Percentiles rank a stretch among this genome's conserved stretches.
phyloP scores from a whole-genome alignment of 2,329 filamentous ascomycete genomes.

The Hymenoscyphus occultus region DNA sequence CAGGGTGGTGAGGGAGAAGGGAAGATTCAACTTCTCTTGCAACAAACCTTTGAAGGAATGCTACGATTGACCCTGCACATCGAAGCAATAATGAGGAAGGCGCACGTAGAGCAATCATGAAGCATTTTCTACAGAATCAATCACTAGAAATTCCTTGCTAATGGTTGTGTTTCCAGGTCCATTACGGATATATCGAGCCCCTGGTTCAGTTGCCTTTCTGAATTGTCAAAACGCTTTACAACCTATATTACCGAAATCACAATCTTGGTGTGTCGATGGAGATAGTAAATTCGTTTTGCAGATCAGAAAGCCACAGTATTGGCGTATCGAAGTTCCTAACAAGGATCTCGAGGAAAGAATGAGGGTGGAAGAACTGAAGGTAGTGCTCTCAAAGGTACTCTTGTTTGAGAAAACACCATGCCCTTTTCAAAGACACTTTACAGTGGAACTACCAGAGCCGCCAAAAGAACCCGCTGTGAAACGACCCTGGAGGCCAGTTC shows the following conservation, averaged over 20 bases:
- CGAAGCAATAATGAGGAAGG: not conserved
- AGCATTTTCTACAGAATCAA: not conserved
- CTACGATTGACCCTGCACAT: not conserved
- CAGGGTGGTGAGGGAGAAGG: not conserved
- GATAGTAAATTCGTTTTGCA: conserved; percentile 83
- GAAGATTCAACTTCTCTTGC: not conserved
- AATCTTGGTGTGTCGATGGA: conserved; percentile 91
- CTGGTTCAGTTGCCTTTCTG: conserved; percentile 81
- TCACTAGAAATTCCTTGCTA: not conserved
- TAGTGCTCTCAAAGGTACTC: conserved; percentile 67
- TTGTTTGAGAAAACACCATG: conserved; percentile 86
- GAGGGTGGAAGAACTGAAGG: conserved; percentile 65
- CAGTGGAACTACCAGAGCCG: conserved; percentile 67
- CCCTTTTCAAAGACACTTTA: conserved; percentile 77
- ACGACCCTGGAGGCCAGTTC: conserved; percentile 63
- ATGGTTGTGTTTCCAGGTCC: conserved; percentile 49
- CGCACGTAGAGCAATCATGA: not conserved
- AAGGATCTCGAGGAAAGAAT: conserved; percentile 59
- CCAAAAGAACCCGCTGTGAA: conserved; percentile 63
- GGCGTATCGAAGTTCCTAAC: conserved; percentile 81
- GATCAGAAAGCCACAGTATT: conserved; percentile 79
- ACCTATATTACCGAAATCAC: conserved; percentile 83
- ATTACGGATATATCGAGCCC: conserved; percentile 80
- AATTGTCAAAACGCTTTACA: conserved; percentile 81
- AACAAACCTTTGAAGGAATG: not conserved